Percentiles rank a stretch among this genome's conserved stretches.
Conservation (phyloP, 805 yeast species). For the Barnettozyma pratensis region DNA sequence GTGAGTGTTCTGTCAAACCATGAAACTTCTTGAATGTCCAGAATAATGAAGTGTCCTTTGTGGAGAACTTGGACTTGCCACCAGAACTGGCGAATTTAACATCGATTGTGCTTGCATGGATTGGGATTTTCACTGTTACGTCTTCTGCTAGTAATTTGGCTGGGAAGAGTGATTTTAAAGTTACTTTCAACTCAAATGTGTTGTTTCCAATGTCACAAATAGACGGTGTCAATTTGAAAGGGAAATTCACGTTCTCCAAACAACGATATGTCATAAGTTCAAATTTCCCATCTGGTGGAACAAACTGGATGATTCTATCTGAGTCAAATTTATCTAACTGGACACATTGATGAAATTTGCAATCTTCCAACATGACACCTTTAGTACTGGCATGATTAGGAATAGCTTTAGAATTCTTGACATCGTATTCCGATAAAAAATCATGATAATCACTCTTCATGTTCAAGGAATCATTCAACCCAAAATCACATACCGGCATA, state of each 20-base stretch:
- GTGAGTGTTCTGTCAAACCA: conserved; percentile 59
- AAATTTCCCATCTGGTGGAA: conserved; percentile 86
- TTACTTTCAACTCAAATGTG: conserved; percentile 51
- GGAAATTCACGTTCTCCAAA: conserved; percentile 55
- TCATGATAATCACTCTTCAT: conserved; percentile 21
- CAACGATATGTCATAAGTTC: conserved; percentile 75
- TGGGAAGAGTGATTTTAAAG: conserved; percentile 57
- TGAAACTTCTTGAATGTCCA: conserved; percentile 70
- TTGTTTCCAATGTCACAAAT: conserved; percentile 41
- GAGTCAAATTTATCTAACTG: conserved; percentile 62
- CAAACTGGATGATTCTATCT: conserved; percentile 60
- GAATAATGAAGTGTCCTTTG: conserved; percentile 56
- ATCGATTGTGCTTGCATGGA: conserved; percentile 56
- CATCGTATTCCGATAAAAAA: conserved; percentile 24
- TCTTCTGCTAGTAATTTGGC: conserved; percentile 55
- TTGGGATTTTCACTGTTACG: conserved; percentile 61
- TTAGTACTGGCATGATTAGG: conserved; percentile 16
- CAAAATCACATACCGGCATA: conserved; percentile 78
- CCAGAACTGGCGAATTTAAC: conserved; percentile 40
- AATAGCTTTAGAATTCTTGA: conserved; percentile 26
- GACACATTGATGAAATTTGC: conserved; percentile 86
- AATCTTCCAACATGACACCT: conserved; percentile 61
- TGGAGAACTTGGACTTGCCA: conserved; percentile 66
- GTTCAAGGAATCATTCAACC: conserved; percentile 53
- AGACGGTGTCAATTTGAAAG: conserved; percentile 61